Evolutionary conservation across 2,329 filamentous ascomycete genomes (phyloP), one percentile per base, ranked within the genome.

Genomic region (Cordyceps farinosa): DNA sequence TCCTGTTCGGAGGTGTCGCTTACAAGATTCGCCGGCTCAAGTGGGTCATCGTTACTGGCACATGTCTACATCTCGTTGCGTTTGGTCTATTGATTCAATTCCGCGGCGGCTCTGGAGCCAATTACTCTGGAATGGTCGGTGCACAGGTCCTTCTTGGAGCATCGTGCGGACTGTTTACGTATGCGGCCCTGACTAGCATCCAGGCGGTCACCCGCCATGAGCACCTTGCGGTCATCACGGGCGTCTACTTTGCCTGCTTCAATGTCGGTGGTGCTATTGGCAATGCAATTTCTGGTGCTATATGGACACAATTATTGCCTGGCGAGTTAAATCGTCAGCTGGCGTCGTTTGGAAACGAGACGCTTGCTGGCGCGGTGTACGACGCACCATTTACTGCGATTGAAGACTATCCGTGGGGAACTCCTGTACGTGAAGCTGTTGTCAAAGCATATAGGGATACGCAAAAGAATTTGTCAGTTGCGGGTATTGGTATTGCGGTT

Each of bases 11-110:
- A 4, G 69, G 86, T 15, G 72, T 88, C 36, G 81, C 88, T 42
- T 82, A 79, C 74, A 79, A 78, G 61, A 77, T 86, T 29, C 82
- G 84, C 59, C 83, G 82, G 27, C 80, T 88, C 69, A 89, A 89
- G 70, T 71, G 78, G 22, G 86, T 89, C 71, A 87, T 89, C 69
- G 73, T 89, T 42, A 73, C 75, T 32, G 87, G 87, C 36, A 87
- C 85, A 1, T 73, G 76, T 8, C 77, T 89, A 1, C 88, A 86
- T 75, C 77, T 86, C 68, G 83, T 87, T 15, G 85, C 86, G 1
- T 88, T 88, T 66, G 87, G 86, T 11, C 78, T 89, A 1, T 76
- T 89, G 27, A 87, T 88, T 69, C 78, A 79, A 66, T 89, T 79
- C 76, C 84, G 86, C 13, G 85, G 85, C 38, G 79, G 80, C 6